These are phyloP conservation scores for Nakazawaea populi DNA, from an alignment of 805 yeast species.

Conservation along the genomic window DNA sequence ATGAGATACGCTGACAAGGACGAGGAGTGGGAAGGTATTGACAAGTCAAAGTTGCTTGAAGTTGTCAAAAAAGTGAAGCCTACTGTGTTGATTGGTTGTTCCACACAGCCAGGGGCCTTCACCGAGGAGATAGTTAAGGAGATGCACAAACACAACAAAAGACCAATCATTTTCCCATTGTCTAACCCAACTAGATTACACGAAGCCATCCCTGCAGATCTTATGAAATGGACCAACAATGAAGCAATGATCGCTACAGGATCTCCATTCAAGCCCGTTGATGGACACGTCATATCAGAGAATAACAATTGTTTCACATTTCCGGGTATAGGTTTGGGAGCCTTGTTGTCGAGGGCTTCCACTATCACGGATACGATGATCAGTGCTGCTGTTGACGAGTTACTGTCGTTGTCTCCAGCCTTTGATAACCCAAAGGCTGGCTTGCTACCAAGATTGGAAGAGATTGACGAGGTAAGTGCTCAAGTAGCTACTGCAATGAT, in stretches of 20 bases:
- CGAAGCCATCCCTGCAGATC: slow-evolving; percentile 89
- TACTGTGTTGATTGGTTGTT: slow-evolving; percentile 89
- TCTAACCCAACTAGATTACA: slow-evolving; percentile 94
- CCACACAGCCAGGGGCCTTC: slow-evolving; percentile 94
- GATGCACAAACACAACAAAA: slow-evolving; percentile 80
- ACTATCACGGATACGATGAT: slow-evolving; percentile 86
- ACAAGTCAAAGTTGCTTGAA: slow-evolving; percentile 61
- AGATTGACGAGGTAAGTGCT: slow-evolving; percentile 83
- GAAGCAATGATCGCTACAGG: slow-evolving; percentile 95
- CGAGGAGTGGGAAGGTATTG: slow-evolving; percentile 65
- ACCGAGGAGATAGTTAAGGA: slow-evolving; percentile 79
- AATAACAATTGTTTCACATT: slow-evolving; percentile 95
- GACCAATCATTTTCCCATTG: slow-evolving; percentile 93
- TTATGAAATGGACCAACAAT: slow-evolving; percentile 87
- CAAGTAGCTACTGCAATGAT: slow-evolving; percentile 93
- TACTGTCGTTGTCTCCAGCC: slow-evolving; percentile 84
- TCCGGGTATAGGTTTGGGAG: slow-evolving; percentile 98
- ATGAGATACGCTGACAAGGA: slow-evolving; percentile 66
- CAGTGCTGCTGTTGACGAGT: slow-evolving; percentile 90
- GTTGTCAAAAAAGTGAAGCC: slow-evolving; percentile 74
- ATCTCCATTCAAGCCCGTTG: slow-evolving; percentile 93
- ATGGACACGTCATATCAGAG: slow-evolving; percentile 86
- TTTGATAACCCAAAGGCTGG: slow-evolving; percentile 70
- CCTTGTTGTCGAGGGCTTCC: slow-evolving; percentile 82
- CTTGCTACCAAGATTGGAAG: slow-evolving; percentile 81